Evolutionary conservation across 1,284 basidiomycete genomes (phyloP).

Genomic region (Fomitopsis betulina): DNA sequence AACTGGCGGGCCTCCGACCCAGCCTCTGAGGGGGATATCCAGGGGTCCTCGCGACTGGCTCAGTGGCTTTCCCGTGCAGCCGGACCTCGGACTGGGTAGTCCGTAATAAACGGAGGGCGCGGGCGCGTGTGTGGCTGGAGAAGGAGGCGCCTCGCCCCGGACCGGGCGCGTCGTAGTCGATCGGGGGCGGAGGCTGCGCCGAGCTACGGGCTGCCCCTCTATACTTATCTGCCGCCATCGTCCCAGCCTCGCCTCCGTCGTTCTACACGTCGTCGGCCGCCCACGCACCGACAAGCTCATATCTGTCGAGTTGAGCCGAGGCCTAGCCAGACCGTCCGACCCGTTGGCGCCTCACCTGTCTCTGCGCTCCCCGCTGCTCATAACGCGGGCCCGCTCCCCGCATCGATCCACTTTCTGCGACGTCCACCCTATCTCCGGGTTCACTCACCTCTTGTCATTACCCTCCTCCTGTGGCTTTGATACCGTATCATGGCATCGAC

Average conservation of each 20-base stretch:
- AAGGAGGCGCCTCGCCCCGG: not conserved
- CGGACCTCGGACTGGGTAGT: too few relatives aligned
- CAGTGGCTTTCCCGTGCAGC: too few relatives aligned
- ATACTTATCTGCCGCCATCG: not conserved
- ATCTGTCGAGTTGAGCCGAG: not conserved
- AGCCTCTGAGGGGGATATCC: too few relatives aligned
- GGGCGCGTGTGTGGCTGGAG: not conserved
- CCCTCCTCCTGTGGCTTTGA: not conserved
- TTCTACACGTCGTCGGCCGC: not conserved
- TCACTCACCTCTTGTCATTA: not conserved
- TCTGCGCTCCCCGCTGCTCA: conserved; percentile 1
- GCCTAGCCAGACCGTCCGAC: not conserved
- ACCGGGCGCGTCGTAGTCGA: not conserved
- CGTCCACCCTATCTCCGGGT: conserved; percentile 2
- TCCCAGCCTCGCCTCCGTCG: not conserved
- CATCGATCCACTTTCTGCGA: not conserved
- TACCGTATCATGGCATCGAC: not conserved
- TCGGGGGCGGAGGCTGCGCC: not conserved
- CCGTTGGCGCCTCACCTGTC: conserved; percentile 7
- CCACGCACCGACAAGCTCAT: not conserved
- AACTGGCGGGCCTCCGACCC: too few relatives aligned
- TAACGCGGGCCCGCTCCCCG: conserved; percentile 1
- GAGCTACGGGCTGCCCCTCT: not conserved
- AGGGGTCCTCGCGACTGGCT: too few relatives aligned
- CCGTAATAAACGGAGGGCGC: not conserved